Evolutionary conservation across 768 basidiomycete genomes (phyloP).

Genomic region (Leccinum imitatum): DNA sequence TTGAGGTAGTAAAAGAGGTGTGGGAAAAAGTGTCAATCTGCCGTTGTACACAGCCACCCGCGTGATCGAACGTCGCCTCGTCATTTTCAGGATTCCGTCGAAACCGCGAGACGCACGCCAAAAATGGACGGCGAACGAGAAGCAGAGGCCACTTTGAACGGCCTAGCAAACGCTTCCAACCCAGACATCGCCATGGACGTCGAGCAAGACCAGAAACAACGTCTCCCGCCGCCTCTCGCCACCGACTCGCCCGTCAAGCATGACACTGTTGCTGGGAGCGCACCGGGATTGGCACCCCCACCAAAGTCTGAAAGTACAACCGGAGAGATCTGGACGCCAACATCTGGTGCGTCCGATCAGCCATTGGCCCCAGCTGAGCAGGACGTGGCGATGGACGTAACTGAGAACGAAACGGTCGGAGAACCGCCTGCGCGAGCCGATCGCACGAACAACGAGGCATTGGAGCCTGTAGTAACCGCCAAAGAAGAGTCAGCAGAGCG

Average conservation of each 20-base stretch:
- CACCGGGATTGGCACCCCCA: background rate
- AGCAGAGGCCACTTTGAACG: constrained; percentile 1
- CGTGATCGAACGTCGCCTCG: constrained; percentile 26
- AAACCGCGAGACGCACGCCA: constrained; percentile 10
- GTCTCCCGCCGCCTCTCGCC: background rate
- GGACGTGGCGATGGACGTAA: constrained; percentile 26
- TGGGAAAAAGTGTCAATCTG: constrained; percentile 7
- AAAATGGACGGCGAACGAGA: constrained; percentile 27
- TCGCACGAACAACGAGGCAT: constrained; percentile 4
- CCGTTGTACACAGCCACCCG: constrained; percentile 23
- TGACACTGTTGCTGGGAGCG: background rate
- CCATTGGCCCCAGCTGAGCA: constrained; percentile 22
- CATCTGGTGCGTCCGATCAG: constrained; percentile 21
- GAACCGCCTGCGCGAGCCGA: constrained; percentile 14
- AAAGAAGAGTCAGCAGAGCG: constrained; percentile 10
- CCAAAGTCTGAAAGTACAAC: constrained; percentile 14
- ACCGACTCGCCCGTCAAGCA: constrained; percentile 2
- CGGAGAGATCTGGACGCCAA: constrained; percentile 1
- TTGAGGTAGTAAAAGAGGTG: background rate
- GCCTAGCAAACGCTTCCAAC: background rate
- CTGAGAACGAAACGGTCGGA: constrained; percentile 18
- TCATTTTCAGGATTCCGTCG: constrained; percentile 28
- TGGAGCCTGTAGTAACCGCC: constrained; percentile 1
- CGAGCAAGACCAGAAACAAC: constrained; percentile 17
- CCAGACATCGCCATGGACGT: constrained; percentile 23